Conservation (phyloP, 1,284 basidiomycete genomes). For the Papiliotrema nemorosa region DNA sequence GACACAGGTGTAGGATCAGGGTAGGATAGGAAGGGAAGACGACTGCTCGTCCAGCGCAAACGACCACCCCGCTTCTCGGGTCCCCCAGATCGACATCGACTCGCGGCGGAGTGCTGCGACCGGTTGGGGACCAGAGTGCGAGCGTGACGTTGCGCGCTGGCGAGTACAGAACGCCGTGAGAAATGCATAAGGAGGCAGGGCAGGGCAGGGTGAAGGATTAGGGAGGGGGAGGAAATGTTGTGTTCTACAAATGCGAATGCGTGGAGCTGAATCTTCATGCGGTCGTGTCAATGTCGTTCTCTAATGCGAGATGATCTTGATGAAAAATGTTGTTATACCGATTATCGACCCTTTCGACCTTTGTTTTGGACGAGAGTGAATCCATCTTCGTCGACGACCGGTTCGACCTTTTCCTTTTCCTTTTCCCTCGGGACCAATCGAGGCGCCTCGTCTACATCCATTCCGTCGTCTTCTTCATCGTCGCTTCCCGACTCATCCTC, state of each 20-base stretch:
- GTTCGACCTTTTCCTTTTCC: constrained; percentile 54
- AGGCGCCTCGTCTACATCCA: constrained; percentile 55
- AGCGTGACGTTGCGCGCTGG: constrained; percentile 4
- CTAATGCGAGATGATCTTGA: not conserved
- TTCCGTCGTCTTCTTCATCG: constrained; percentile 56
- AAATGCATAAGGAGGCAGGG: not conserved
- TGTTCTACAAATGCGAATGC: not conserved
- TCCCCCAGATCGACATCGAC: constrained; percentile 1
- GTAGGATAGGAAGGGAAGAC: not conserved
- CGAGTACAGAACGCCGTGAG: not conserved
- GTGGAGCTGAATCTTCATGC: not conserved
- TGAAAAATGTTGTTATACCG: not conserved
- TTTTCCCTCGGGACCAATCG: constrained; percentile 52
- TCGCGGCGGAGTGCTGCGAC: not conserved
- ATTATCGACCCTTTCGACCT: constrained; percentile 9
- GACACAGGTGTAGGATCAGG: too few relatives aligned
- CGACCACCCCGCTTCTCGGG: constrained; percentile 8
- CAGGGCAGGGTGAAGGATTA: not conserved
- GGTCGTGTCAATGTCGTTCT: not conserved
- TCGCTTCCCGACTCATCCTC: constrained; percentile 52
- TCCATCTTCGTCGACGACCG: constrained; percentile 79
- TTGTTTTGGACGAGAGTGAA: constrained; percentile 75
- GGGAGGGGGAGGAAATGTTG: not conserved
- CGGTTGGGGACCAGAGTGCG: constrained; percentile 3
- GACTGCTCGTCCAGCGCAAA: constrained; percentile 6